phyloP scores from a whole-genome alignment of 108 stramenopile species.

The Cylindrotheca closterium region DNA sequence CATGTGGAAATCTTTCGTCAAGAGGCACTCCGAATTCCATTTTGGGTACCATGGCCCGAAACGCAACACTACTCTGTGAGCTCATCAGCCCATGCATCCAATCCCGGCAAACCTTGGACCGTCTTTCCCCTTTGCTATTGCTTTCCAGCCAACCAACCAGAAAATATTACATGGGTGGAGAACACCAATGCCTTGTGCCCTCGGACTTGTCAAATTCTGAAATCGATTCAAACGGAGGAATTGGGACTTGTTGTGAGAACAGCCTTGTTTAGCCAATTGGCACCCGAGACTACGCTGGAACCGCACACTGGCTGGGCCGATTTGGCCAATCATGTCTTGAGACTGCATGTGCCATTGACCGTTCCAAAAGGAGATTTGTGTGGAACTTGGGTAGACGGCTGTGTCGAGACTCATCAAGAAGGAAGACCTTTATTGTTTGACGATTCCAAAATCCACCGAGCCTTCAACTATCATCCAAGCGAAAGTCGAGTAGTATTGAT shows the following conservation, averaged over 20 bases:
- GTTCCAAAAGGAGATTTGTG: slow-evolving; percentile 77
- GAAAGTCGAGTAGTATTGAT: slow-evolving; percentile 90
- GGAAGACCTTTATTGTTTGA: slow-evolving; percentile 89
- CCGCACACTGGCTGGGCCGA: slow-evolving; percentile 96
- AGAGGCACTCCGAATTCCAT: slow-evolving; percentile 62
- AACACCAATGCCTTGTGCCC: slow-evolving; percentile 79
- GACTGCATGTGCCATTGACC: slow-evolving; percentile 89
- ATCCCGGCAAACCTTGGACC: slow-evolving; percentile 52
- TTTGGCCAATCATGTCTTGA: slow-evolving; percentile 94
- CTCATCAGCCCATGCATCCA: background rate
- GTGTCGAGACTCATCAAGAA: slow-evolving; percentile 78
- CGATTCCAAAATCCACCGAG: slow-evolving; percentile 93
- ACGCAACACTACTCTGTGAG: slow-evolving; percentile 61
- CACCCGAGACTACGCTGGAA: slow-evolving; percentile 81
- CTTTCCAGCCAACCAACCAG: slow-evolving; percentile 85
- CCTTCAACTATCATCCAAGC: slow-evolving; percentile 80
- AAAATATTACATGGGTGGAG: slow-evolving; percentile 66
- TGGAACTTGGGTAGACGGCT: slow-evolving; percentile 96
- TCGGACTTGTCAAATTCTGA: slow-evolving; percentile 60
- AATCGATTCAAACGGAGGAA: slow-evolving; percentile 19
- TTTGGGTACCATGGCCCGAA: slow-evolving; percentile 95
- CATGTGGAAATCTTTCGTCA: slow-evolving; percentile 42
- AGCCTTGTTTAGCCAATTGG: slow-evolving; percentile 90
- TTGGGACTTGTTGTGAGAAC: slow-evolving; percentile 73
- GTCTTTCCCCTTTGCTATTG: slow-evolving; percentile 95